Evolutionary conservation across 23 red algal species (phyloP), one percentile per base, ranked within the genome.

Genomic region (Gracilaria gracilis): DNA sequence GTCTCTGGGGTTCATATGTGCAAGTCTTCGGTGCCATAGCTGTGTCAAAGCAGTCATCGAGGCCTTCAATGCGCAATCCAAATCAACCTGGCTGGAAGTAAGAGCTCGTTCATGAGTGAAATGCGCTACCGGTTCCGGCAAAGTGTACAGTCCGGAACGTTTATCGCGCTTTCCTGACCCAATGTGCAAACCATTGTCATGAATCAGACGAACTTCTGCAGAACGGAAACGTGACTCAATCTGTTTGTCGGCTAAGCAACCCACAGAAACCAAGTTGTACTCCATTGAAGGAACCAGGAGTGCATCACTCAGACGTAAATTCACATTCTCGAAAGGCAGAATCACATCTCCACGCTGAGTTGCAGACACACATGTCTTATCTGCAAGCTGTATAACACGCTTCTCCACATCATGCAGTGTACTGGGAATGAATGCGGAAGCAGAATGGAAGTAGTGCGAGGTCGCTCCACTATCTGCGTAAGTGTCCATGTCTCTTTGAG

Each of bases 401-500:
- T 36, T 39, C 17, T 38, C 8, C 28, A 27, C 28, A 19, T 27
- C n/a, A 47, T 69, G 46, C 20, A 86, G 48, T 38, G 82, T 67
- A 23, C 64, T 54, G 16, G 66, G 57, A 33, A 86, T n/a, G 62
- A 86, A 42, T 14, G 37, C 58, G 19, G 35, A 25, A 37, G 20
- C 35, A 50, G 17, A 69, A 11, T 46, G 42, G 42, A 46, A 46
- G 42, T 46, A 46, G 42, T 46, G 42, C 42, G 42, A 46, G 42
- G 46, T 86, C 62, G 58, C 61, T 31, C 61, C 58, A 39, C 82
- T 86, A 39, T 86, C 61, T 38, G 82, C 59, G n/a, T 71, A 86
- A 24, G 39, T 86, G 20, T 50, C 44, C 33, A 69, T 33, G 64
- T 86, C 82, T 28, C 28, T 69, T 64, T 46, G 4, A 4, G 42